Evolutionary conservation across 345 rosid species (phyloP).

Genomic region (Acer campestre): DNA sequence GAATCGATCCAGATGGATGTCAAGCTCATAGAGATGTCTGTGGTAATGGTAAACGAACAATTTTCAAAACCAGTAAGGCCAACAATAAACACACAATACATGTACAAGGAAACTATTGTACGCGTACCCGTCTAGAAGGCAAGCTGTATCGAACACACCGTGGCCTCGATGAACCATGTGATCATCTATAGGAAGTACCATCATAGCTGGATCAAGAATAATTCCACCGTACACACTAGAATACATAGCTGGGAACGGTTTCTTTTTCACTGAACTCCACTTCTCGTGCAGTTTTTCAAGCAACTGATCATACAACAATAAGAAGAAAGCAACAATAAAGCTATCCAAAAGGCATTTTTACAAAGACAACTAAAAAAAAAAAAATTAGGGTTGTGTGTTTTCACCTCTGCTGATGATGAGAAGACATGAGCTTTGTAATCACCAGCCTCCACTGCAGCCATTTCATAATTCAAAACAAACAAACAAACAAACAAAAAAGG

Average conservation of each 20-base stretch:
- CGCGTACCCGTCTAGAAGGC: conserved; percentile 59
- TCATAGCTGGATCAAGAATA: conserved; percentile 67
- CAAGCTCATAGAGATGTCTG: conserved; percentile 66
- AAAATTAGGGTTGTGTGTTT: not conserved
- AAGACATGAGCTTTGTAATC: conserved; percentile 57
- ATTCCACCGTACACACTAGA: conserved; percentile 69
- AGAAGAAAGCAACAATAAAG: not conserved
- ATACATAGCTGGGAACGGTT: conserved; percentile 72
- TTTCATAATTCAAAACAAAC: conserved; percentile 23
- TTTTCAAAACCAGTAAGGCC: not conserved
- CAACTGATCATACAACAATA: conserved; percentile 38
- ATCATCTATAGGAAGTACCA: conserved; percentile 74
- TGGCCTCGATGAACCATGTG: conserved; percentile 84
- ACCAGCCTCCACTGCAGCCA: conserved; percentile 36
- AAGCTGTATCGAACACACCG: conserved; percentile 74
- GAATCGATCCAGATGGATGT: conserved; percentile 66
- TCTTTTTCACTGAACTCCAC: conserved; percentile 54
- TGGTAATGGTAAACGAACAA: not conserved
- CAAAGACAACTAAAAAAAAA: not conserved
- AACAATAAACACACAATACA: not conserved
- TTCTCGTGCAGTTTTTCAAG: conserved; percentile 58
- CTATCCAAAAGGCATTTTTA: not conserved
- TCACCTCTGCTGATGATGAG: conserved; percentile 67
- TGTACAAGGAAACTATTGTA: not conserved
- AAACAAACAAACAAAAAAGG: not conserved